Evolutionary conservation across 345 rosid genomes (phyloP), one percentile per base, ranked within the genome.

Genomic region (Euphorbia peplus): DNA sequence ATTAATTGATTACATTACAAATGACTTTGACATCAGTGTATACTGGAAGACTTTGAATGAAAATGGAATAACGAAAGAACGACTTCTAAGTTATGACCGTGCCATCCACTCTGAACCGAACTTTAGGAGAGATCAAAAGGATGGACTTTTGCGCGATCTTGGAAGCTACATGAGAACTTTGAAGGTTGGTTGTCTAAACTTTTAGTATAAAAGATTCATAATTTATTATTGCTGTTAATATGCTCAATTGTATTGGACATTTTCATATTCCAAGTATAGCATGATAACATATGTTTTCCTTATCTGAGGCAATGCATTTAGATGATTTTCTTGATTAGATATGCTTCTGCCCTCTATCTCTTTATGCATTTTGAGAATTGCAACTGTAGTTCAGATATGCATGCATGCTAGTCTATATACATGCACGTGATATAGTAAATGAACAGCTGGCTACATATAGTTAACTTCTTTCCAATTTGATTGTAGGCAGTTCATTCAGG

Each of bases 401-500:
- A 39, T 26, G 13, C 10, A 16, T 68, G 50, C 51, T 24, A 13
- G 14, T 21, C 13, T 53, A 12, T 35, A 56, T 1, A 15, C 16
- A 26, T 51, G 16, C 8, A 44, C 28, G 28, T n/a, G 47, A 54
- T 52, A 15, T 22, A 8, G 53, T 12, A 50, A 16, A 4, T 14
- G 50, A 26, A 41, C 19, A 62, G 22, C 19, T 29, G 8, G 30
- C 29, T 5, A 60, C 46, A 61, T 18, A 41, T 59, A 13, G 44
- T 52, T 48, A 53, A 47, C 48, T 68, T 37, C 15, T 28, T 24
- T 63, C 26, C n/a, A 52, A 65, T 63, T 35, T 60, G 63, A 44
- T 63, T 76, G 56, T 73, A 95, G 99, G 99, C 99, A 32, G 99
- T 95, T 76, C 99, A 95, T 85, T 95, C 98, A 21, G 99, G 99